Conservation (phyloP, 805 yeast genomes). For the Kurtzmaniella cleridarum region DNA sequence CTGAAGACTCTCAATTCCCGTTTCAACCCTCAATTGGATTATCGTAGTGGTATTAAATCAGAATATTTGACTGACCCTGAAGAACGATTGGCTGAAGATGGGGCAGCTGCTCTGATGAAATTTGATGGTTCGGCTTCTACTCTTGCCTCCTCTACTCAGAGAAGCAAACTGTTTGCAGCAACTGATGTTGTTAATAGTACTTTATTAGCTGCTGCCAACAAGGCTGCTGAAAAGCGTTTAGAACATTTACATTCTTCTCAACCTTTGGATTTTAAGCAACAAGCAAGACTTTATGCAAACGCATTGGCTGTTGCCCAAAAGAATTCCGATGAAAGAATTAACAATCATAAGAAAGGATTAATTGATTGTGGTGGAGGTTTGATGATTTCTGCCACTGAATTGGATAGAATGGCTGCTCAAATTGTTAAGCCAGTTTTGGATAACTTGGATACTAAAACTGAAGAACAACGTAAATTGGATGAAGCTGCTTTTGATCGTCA, state of each 20-base stretch:
- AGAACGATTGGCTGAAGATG: constrained; percentile 46
- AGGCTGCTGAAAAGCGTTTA: constrained; percentile 40
- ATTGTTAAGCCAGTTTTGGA: constrained; percentile 79
- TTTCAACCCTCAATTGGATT: constrained; percentile 38
- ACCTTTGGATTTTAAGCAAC: constrained; percentile 32
- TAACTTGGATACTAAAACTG: constrained; percentile 67
- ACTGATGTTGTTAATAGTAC: constrained; percentile 42
- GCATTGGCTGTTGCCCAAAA: constrained; percentile 77
- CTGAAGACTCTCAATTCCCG: constrained; percentile 34
- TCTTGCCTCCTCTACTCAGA: constrained; percentile 17
- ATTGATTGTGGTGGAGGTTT: constrained; percentile 87
- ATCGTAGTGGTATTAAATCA: constrained; percentile 32
- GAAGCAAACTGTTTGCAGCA: constrained; percentile 33
- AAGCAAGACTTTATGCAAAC: constrained; percentile 56
- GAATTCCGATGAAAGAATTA: constrained; percentile 52
- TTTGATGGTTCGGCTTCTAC: constrained; percentile 25
- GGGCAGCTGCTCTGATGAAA: constrained; percentile 52
- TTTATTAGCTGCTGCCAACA: constrained; percentile 44
- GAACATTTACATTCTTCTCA: constrained; percentile 20
- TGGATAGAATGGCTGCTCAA: constrained; percentile 72
- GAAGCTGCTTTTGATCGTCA: constrained; percentile 27
- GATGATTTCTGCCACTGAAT: constrained; percentile 66
- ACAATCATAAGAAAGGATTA: constrained; percentile 43
- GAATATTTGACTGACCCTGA: constrained; percentile 37
- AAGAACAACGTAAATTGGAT: constrained; percentile 54